These are phyloP conservation scores for Apostasia shenzhenica DNA, from an alignment of 106 monocot species.

Conservation along the genomic window DNA sequence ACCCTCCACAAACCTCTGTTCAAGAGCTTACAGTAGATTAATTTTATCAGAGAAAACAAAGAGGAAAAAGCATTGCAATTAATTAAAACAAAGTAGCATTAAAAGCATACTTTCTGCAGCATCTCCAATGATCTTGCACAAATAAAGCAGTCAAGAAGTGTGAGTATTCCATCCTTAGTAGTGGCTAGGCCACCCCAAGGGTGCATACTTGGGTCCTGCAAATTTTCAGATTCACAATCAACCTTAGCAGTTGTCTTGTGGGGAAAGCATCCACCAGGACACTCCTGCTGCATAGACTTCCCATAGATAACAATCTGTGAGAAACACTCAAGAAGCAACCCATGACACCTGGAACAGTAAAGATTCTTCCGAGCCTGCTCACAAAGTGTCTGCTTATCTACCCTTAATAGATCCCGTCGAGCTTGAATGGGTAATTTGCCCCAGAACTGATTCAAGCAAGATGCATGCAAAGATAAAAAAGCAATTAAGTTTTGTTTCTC, in stretches of 20 bases:
- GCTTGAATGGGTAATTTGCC: conserved; percentile 49
- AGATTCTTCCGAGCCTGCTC: conserved; percentile 91
- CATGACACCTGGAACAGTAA: conserved; percentile 97
- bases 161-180: conserved; percentile 77
- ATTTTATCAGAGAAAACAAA: too few relatives aligned
- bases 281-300: conserved; percentile 68
- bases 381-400: conserved; percentile 88
- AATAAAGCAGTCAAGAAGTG: conserved; percentile 75
- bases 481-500: conserved; percentile 2
- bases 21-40: too few relatives aligned
- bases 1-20: too few relatives aligned
- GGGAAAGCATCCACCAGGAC: conserved; percentile 5
- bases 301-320: conserved; percentile 79
- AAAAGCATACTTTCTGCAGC: conserved; percentile 59
- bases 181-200: conserved; percentile 89
- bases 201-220: conserved; percentile 66
- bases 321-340: conserved; percentile 84
- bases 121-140: conserved; percentile 45
- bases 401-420: conserved; percentile 59
- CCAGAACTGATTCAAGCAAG: conserved; percentile 65
- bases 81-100: neutral
- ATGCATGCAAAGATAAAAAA: neutral
- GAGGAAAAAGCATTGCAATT: neutral
- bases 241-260: conserved; percentile 20
- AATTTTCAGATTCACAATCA: conserved; percentile 30